Conservation (phyloP, 495 filamentous ascomycete genomes). For the Endocarpon pusillum region DNA sequence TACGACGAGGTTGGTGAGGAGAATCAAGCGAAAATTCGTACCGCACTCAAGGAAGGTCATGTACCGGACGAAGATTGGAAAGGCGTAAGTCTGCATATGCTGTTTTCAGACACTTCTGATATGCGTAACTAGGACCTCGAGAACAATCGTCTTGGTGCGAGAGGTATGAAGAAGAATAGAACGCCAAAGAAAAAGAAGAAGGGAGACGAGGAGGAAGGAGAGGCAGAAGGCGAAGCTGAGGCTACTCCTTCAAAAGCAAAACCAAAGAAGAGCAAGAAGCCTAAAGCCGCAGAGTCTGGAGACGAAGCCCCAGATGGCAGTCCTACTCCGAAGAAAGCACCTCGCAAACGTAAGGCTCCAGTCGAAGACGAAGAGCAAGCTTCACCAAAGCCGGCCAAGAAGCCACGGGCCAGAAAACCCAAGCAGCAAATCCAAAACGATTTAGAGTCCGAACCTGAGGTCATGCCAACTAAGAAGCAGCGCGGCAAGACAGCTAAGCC, state of each 20-base stretch:
- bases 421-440: background rate
- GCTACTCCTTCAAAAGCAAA: too few species aligned
- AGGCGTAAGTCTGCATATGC: background rate
- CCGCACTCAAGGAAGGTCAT: background rate
- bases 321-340: background rate
- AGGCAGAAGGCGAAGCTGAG: too few species aligned
- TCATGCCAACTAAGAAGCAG: background rate
- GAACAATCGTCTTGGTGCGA: background rate
- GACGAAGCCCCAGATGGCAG: background rate
- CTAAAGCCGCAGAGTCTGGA: background rate
- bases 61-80: slow-evolving; percentile 1
- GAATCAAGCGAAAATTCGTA: background rate
- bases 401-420: background rate
- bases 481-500: background rate
- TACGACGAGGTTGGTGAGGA: background rate
- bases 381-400: background rate
- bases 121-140: background rate
- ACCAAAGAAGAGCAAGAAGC: background rate
- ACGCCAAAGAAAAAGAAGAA: background rate
- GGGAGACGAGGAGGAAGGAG: background rate
- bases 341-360: background rate
- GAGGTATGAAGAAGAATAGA: background rate
- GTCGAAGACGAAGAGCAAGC: background rate
- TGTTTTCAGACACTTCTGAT: background rate
- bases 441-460: background rate